Base-by-base conservation (phyloP, 257 asterid species). In the Nicotiana otophora region DNA sequence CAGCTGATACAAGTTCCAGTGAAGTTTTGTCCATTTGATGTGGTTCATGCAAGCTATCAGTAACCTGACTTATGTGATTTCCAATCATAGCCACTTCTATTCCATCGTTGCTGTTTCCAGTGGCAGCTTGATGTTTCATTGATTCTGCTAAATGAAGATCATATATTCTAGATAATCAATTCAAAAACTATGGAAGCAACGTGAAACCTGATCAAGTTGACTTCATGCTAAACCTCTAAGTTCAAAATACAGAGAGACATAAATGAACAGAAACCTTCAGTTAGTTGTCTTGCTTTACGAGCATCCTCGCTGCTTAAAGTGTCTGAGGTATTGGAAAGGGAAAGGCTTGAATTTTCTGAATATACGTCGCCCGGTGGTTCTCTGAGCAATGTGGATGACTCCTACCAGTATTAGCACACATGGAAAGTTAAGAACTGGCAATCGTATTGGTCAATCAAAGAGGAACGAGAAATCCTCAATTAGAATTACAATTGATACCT, bases 341-440 rank as follows among this genome's bases (percentile, higher is more conserved):
- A 81, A 62, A 85, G 74, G 34, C 83, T 82, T 15, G 89, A 86
- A 61, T 87, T 88, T 33, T 92, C 90, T 2, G 92, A 89, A 85
- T 88, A 90, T 55, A 95, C 92, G 42, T 89, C 51, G 26, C 97
- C 98, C 42, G 78, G 60, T 5, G 94, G 95, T 87, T 91, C 99
- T 86, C 91, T 90, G 85, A 90, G 55, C 30, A 76, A 17, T 81
- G 88, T 42, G 60, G 92, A 78, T 14, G 96, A 90, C 86, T 95
- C 99, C 99, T 95, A 87, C 51, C 14, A 72, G 80, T 82, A 51
- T 28, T 48, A 87, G 48, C 20, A 76, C 51, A 85, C 85, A 80
- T 86, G 82, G 66, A 74, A 23, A 62, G 55, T 78, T 85, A 76
- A 88, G 83, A 84, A 80, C 88, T 74, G 77, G 66, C 7, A 75